Evolutionary conservation across 805 yeast species (phyloP).

Genomic region (Cyberlindnera maritima): DNA sequence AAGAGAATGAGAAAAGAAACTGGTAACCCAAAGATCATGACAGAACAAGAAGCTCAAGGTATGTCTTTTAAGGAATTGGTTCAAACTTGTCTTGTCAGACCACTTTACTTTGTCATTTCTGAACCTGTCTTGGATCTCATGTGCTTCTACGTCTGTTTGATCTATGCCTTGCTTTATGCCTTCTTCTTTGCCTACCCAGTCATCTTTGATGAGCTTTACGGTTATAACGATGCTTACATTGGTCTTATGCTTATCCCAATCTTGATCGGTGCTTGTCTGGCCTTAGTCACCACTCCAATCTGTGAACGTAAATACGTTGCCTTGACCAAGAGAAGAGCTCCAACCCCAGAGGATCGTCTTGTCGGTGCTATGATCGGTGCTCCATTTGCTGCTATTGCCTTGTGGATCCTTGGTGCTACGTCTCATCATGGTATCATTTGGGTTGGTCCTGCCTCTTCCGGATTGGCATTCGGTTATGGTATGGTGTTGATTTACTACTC

Average conservation of each 20-base stretch:
- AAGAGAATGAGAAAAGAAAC: conserved; percentile 67
- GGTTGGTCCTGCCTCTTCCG: conserved; percentile 79
- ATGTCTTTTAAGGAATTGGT: conserved; percentile 66
- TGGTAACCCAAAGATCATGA: conserved; percentile 81
- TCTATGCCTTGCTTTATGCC: conserved; percentile 87
- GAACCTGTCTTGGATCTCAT: conserved; percentile 85
- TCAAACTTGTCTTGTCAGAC: conserved; percentile 72
- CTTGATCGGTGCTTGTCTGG: conserved; percentile 78
- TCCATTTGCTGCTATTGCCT: conserved; percentile 77
- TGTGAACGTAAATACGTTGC: conserved; percentile 61
- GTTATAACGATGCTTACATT: conserved; percentile 69
- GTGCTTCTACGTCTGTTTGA: conserved; percentile 83
- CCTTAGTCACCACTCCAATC: conserved; percentile 70
- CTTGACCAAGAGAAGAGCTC: conserved; percentile 50
- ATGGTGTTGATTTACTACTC: conserved; percentile 75
- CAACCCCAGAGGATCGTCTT: conserved; percentile 78
- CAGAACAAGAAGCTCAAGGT: conserved; percentile 88
- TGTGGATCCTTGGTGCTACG: conserved; percentile 81
- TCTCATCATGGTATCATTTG: conserved; percentile 67
- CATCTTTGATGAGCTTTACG: conserved; percentile 74
- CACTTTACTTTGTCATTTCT: conserved; percentile 69
- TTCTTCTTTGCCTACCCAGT: conserved; percentile 96
- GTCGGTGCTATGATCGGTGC: conserved; percentile 81
- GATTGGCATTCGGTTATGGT: conserved; percentile 77
- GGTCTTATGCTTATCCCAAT: conserved; percentile 92